A percentile compares a stretch with the other conserved stretches of the same genome.
phyloP scores from a whole-genome alignment of 805 yeast genomes.

The Saccharomyces cerevisiae region DNA sequence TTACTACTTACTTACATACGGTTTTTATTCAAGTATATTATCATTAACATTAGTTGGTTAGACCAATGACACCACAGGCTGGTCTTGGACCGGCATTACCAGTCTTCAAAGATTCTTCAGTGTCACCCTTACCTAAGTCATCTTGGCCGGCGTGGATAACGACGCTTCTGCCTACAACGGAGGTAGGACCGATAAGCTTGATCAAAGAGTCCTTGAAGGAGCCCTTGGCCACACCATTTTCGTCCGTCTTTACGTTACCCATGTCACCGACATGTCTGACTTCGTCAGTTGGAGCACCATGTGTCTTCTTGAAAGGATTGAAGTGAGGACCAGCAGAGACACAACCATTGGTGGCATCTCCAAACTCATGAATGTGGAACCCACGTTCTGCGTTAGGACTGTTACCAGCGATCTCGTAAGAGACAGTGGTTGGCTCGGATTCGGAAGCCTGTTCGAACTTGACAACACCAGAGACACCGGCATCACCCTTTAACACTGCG shows the following conservation, averaged over 20 bases:
- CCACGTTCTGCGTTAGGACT: constrained; percentile 85
- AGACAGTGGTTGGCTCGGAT: constrained; percentile 70
- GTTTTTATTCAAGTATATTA: neutral
- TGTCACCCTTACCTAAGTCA: constrained; percentile 91
- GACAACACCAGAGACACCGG: constrained; percentile 81
- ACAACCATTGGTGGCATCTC: constrained; percentile 95
- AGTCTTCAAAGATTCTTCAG: constrained; percentile 83
- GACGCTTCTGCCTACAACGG: constrained; percentile 89
- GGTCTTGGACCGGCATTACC: constrained; percentile 98
- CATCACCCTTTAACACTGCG: constrained; percentile 94
- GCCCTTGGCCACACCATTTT: constrained; percentile 87
- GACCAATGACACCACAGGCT: constrained; percentile 96
- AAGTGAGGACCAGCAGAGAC: constrained; percentile 97
- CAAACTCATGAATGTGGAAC: constrained; percentile 96
- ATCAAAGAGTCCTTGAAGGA: constrained; percentile 66
- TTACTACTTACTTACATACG: neutral
- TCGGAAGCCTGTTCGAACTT: constrained; percentile 78
- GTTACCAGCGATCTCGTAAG: constrained; percentile 88
- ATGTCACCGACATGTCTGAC: constrained; percentile 64
- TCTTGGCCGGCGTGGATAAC: constrained; percentile 90
- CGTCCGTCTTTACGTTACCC: constrained; percentile 89
- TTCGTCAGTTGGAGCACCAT: constrained; percentile 78
- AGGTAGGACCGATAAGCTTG: constrained; percentile 77
- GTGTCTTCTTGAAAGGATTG: constrained; percentile 82
- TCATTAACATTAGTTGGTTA: constrained; percentile 13